These are phyloP conservation scores for Xenoacremonium recifei DNA, from an alignment of 2,329 filamentous ascomycete genomes.

Conservation along the genomic window DNA sequence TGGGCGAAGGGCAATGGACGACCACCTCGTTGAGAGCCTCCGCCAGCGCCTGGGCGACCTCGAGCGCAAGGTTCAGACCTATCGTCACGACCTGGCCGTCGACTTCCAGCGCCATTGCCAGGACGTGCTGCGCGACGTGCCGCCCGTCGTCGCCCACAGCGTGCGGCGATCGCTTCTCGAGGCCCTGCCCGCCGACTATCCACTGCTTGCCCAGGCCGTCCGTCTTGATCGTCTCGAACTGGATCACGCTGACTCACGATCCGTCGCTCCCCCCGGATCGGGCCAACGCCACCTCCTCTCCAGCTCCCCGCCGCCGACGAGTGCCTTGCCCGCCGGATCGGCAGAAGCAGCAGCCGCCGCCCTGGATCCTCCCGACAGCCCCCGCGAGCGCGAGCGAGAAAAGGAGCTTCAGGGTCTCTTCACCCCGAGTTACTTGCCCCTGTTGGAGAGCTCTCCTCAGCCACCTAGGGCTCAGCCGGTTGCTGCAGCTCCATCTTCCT, in stretches of 20 bases:
- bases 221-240: conserved; percentile 30
- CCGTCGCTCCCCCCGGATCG: conserved; percentile 27
- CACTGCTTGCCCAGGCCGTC: conserved; percentile 35
- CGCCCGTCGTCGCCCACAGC: conserved; percentile 44
- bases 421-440: conserved; percentile 60
- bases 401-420: conserved; percentile 62
- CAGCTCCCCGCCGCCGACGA: conserved; percentile 18
- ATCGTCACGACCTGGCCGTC: conserved; percentile 54
- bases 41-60: conserved; percentile 54
- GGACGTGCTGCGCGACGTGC: conserved; percentile 46
- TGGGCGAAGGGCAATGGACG: conserved; percentile 39
- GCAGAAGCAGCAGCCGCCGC: conserved; percentile 11
- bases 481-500: too few relatives aligned
- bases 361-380: conserved; percentile 37
- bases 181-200: conserved; percentile 41
- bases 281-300: conserved; percentile 31
- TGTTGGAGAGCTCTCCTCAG: conserved; percentile 49
- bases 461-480: conserved; percentile 17
- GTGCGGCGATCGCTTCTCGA: conserved; percentile 47
- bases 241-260: conserved; percentile 33
- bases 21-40: conserved; percentile 49
- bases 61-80: conserved; percentile 55
- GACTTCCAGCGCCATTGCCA: conserved; percentile 57
- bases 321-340: conserved; percentile 26
- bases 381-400: conserved; percentile 53